Percentiles rank a stretch among this genome's conserved stretches.
Conservation (phyloP, 345 rosid genomes). For the Eucalyptus erythrocorys region DNA sequence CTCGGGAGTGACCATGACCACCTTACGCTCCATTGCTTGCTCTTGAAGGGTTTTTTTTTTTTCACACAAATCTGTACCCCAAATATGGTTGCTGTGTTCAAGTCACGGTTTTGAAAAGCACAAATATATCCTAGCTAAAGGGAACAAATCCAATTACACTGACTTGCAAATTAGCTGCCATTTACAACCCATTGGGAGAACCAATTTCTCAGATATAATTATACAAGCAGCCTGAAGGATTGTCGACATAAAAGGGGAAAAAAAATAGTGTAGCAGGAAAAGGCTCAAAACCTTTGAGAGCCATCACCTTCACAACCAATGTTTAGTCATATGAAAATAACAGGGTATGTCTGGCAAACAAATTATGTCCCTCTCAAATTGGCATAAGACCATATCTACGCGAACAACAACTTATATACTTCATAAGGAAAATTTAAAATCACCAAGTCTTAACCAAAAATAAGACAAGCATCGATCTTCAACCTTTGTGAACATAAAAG, state of each 20-base stretch:
- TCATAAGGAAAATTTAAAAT: not conserved
- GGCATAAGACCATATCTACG: not conserved
- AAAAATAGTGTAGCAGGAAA: not conserved
- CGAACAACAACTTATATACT: not conserved
- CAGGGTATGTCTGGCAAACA: not conserved
- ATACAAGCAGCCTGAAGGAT: not conserved
- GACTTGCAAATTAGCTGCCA: not conserved
- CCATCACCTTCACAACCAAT: not conserved
- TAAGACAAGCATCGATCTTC: not conserved
- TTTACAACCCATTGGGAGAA: not conserved
- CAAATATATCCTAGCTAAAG: conserved; percentile 23
- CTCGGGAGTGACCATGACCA: no score
- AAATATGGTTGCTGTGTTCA: not conserved
- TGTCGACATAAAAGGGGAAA: not conserved
- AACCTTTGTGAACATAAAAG: not conserved
- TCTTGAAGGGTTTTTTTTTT: not conserved
- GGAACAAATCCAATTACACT: not conserved
- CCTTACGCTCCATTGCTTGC: no score
- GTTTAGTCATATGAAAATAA: not conserved
- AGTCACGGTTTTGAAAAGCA: not conserved
- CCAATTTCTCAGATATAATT: not conserved
- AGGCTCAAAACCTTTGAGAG: not conserved
- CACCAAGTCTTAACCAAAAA: not conserved
- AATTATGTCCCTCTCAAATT: not conserved
- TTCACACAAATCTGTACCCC: not conserved